Percentiles rank a stretch among this genome's conserved stretches.
Evolutionary conservation across 2,329 filamentous ascomycete species (phyloP).

Genomic region (Pestalotiopsis sp.): DNA sequence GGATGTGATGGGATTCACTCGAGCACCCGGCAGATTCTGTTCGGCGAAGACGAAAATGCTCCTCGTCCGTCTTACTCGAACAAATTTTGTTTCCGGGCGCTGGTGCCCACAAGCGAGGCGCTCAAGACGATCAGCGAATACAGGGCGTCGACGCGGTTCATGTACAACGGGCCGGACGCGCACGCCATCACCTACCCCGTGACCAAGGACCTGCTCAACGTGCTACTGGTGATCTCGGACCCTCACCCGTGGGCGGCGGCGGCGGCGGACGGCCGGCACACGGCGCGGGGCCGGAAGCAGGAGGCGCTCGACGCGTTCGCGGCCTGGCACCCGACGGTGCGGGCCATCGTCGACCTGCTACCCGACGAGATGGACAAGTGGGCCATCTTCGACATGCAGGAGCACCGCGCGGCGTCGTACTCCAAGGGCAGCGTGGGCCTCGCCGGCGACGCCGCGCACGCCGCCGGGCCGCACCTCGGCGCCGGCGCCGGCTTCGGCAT

Average conservation of each 20-base stretch:
- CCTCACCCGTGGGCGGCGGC: constrained; percentile 35
- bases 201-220: constrained; percentile 59
- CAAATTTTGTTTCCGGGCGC: constrained; percentile 64
- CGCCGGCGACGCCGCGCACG: constrained; percentile 60
- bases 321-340: constrained; percentile 42
- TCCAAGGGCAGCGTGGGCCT: constrained; percentile 46
- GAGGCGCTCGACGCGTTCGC: constrained; percentile 43
- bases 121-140: constrained; percentile 49
- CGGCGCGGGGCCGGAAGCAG: constrained; percentile 37
- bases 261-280: constrained; percentile 27
- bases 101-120: constrained; percentile 62
- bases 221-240: constrained; percentile 49
- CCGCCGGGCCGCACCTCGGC: constrained; percentile 56
- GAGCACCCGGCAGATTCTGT: constrained; percentile 50
- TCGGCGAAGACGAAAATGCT: constrained; percentile 48
- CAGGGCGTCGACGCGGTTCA: constrained; percentile 50
- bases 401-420: constrained; percentile 48
- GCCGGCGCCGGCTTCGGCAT: constrained; percentile 59
- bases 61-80: constrained; percentile 53
- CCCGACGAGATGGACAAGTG: constrained; percentile 54
- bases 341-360: constrained; percentile 43
- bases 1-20: constrained; percentile 69
- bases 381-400: constrained; percentile 56
- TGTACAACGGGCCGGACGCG: constrained; percentile 59
- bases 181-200: constrained; percentile 67